These are phyloP conservation scores for Flueggea neowawraea DNA, from an alignment of 441 rosid genomes.

Conservation along the genomic window DNA sequence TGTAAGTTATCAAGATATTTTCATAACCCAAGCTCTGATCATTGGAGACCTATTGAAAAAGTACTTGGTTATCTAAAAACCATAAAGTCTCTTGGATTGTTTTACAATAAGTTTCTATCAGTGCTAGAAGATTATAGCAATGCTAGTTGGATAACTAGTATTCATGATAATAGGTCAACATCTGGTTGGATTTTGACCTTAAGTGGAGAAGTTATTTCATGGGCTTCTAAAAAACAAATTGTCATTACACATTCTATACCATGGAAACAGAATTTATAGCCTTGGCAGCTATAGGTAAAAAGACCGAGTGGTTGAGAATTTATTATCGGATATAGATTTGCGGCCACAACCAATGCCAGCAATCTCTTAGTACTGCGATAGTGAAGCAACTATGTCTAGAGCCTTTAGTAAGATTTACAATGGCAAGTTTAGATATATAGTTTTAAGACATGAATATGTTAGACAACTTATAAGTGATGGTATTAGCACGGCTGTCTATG, in stretches of 20 bases:
- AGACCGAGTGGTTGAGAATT: too few relatives aligned
- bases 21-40: not conserved
- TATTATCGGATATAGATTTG: too few relatives aligned
- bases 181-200: not conserved
- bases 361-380: too few relatives aligned
- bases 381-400: too few relatives aligned
- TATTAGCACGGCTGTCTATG: too few relatives aligned
- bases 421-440: too few relatives aligned
- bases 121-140: not conserved
- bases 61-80: not conserved
- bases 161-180: not conserved
- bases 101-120: not conserved
- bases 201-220: too few relatives aligned
- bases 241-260: not conserved
- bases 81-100: not conserved
- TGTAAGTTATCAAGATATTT: slow-evolving; percentile 7
- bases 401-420: too few relatives aligned
- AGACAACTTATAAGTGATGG: too few relatives aligned
- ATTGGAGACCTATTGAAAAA: slow-evolving; percentile 5
- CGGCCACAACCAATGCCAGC: too few relatives aligned
- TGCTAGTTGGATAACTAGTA: not conserved
- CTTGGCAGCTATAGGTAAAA: too few relatives aligned
- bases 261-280: not conserved
- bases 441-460: too few relatives aligned
- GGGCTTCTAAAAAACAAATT: not conserved